phyloP scores from a whole-genome alignment of 1,284 basidiomycete species.

The Coniferiporia weirii region DNA sequence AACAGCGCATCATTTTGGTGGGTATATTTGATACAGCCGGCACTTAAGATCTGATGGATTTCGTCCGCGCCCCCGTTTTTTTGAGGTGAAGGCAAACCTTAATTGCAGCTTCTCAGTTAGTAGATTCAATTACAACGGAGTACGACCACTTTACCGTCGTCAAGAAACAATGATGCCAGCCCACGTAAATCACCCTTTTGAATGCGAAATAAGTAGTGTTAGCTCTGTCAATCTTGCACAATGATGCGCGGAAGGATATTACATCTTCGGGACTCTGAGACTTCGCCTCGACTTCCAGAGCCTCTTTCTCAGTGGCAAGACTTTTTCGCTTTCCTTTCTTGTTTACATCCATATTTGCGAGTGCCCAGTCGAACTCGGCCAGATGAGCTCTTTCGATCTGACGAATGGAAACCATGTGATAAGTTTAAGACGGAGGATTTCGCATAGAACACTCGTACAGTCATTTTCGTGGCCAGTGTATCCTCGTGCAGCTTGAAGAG shows the following conservation, averaged over 20 bases:
- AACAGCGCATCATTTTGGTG: constrained; percentile 71
- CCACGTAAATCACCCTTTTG: constrained; percentile 52
- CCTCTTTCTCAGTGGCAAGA: constrained; percentile 33
- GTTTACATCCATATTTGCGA: constrained; percentile 54
- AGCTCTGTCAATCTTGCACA: neutral
- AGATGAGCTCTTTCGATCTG: constrained; percentile 74
- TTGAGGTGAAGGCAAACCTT: constrained; percentile 16
- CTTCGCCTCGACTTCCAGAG: constrained; percentile 45
- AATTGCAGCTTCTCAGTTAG: neutral
- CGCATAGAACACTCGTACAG: constrained; percentile 37
- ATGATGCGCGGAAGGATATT: neutral
- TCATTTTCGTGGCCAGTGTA: constrained; percentile 66
- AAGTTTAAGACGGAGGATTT: neutral
- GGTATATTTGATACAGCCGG: constrained; percentile 59
- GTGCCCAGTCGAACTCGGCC: constrained; percentile 71
- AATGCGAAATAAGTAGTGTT: neutral
- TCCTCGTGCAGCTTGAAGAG: constrained; percentile 77
- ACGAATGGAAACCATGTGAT: neutral
- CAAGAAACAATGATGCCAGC: constrained; percentile 60
- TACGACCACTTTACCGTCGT: constrained; percentile 47
- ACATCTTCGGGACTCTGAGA: constrained; percentile 45
- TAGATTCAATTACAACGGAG: neutral
- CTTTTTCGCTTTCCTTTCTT: constrained; percentile 35
- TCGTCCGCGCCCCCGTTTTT: constrained; percentile 32
- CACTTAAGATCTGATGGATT: constrained; percentile 52